phyloP scores from a whole-genome alignment of 2,329 filamentous ascomycete species.

The Fusarium penzigii region DNA sequence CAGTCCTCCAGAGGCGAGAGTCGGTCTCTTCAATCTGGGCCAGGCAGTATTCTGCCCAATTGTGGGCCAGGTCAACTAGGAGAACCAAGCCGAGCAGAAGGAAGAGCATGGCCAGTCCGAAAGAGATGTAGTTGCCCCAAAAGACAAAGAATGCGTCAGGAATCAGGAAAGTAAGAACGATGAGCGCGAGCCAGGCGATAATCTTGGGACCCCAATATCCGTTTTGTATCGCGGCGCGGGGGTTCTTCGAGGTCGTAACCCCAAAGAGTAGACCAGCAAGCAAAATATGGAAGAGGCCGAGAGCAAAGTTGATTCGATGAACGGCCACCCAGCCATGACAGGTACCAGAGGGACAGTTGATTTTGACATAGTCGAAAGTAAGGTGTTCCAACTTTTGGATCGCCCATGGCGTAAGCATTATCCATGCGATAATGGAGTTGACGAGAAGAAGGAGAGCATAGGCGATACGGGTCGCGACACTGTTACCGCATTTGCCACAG shows the following conservation, averaged over 20 bases:
- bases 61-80: conserved; percentile 91
- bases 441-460: conserved; percentile 92
- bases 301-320: conserved; percentile 95
- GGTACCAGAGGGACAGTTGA: conserved; percentile 85
- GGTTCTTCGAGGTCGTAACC: conserved; percentile 82
- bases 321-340: conserved; percentile 97
- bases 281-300: conserved; percentile 89
- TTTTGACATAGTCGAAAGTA: conserved; percentile 93
- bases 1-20: conserved; percentile 77
- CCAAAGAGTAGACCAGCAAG: conserved; percentile 84
- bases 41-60: conserved; percentile 95
- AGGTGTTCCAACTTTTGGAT: conserved; percentile 93
- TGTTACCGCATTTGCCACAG: conserved; percentile 95
- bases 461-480: conserved; percentile 94
- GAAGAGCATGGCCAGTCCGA: conserved; percentile 88
- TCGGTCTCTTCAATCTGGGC: conserved; percentile 90
- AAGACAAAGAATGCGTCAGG: conserved; percentile 93
- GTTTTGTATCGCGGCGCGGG: conserved; percentile 87
- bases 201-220: conserved; percentile 99
- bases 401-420: conserved; percentile 98
- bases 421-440: conserved; percentile 97
- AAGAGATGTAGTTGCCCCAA: conserved; percentile 92
- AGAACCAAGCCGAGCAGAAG: conserved; percentile 89
- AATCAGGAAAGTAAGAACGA: conserved; percentile 93
- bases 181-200: conserved; percentile 80